A percentile compares a stretch with the other conserved stretches of the same genome.
These are phyloP conservation scores for Orbilia blumenaviensis DNA, from an alignment of 2,329 filamentous ascomycete species.

Conservation along the genomic window DNA sequence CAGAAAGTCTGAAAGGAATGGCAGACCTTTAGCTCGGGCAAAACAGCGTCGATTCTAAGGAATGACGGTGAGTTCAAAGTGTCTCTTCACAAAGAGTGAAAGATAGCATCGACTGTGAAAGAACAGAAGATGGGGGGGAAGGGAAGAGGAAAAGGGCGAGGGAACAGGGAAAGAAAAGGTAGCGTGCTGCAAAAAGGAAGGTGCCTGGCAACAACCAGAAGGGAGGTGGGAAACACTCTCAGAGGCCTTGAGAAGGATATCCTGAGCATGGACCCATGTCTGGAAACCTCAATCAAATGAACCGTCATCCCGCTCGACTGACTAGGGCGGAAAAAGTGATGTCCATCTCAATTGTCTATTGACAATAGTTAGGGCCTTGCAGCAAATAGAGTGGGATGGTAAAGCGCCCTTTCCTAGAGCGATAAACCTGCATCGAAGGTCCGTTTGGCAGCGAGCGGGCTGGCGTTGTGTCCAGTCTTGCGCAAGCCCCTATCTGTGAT, in stretches of 20 bases:
- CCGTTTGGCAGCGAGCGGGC: constrained; percentile 18
- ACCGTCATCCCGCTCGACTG: constrained; percentile 48
- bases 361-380: constrained; percentile 46
- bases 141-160: constrained; percentile 28
- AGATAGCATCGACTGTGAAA: constrained; percentile 50
- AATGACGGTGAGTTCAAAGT: constrained; percentile 49
- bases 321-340: constrained; percentile 45
- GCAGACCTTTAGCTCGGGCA: constrained; percentile 51
- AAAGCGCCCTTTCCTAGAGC: constrained; percentile 27
- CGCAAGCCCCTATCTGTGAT: constrained; percentile 53
- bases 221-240: constrained; percentile 47
- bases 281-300: constrained; percentile 53
- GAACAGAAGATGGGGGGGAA: constrained; percentile 24
- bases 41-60: constrained; percentile 46
- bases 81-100: constrained; percentile 44
- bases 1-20: constrained; percentile 53
- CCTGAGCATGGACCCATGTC: constrained; percentile 41
- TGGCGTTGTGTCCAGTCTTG: constrained; percentile 36
- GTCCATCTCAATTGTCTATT: constrained; percentile 39
- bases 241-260: constrained; percentile 24
- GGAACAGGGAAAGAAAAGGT: constrained; percentile 44
- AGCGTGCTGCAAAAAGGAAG: constrained; percentile 46
- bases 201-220: constrained; percentile 19
- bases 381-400: constrained; percentile 44
- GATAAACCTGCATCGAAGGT: constrained; percentile 23